Evolutionary conservation across 2,329 filamentous ascomycete species (phyloP), one percentile per base, ranked within the genome.

Genomic region (Zymoseptoria tritici): DNA sequence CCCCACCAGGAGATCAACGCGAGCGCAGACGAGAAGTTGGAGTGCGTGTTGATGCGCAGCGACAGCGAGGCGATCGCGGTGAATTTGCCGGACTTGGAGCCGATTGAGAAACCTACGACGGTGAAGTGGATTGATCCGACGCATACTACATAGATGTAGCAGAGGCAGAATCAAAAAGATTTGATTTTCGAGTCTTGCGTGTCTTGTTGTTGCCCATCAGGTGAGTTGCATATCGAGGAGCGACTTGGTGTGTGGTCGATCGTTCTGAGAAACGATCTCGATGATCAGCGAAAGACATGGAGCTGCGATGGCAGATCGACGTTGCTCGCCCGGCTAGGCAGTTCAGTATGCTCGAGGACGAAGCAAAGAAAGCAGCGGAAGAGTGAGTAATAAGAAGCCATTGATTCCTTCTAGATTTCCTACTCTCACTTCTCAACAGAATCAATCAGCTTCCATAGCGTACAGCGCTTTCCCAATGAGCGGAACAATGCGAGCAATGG

Each of bases 1-100:
- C 76, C 76, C 49, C 76, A 79, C 66, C 76, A 79, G 67, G 76
- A 78, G 71, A 78, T 78, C 65, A 79, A 78, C 64, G 76, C 76
- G 4, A 67, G 66, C 36, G 71, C 72, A 57, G 71, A 76, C 58
- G 75, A 77, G 68, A 74, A 70, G 53, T 62, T 78, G 62, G 76
- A 77, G 60, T 78, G 76, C 69, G 75, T 75, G 31, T 69, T 77
- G 49, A 73, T 77, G 68, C 67, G 76, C 54, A 77, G 74, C 56
- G 76, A 77, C 65, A 71, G 72, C 50, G 75, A 78, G 66, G 76
- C 76, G 13, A 71, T 78, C n/a, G 76, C 76, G 7, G 71, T 78
- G 53, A 78, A 78, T 61, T 59, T 79, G 56, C 75, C 75, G 5
- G 74, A 77, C 64, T 58, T 79, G 16, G 74, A 76, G 60, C 75